Evolutionary conservation across 768 basidiomycete genomes (phyloP), one percentile per base, ranked within the genome.

Genomic region (Mycena rosella): DNA sequence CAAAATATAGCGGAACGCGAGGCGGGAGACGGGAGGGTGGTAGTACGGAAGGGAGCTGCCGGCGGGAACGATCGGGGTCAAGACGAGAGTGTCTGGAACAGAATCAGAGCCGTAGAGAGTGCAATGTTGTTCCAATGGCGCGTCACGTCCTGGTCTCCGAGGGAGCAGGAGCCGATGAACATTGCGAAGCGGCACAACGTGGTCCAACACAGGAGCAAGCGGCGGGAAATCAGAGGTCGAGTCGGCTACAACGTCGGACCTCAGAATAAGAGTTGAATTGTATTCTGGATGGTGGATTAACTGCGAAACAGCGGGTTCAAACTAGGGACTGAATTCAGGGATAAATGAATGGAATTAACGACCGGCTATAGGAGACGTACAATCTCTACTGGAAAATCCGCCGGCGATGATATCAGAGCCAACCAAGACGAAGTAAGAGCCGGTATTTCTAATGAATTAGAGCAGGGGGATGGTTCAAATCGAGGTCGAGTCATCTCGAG

Each of bases 221-320:
- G 63, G 17, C 0, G 84, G 82, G 47, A 84, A 77, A 10, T 80
- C 73, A 7, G 72, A 71, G 9, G 71, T 76, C 26, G 76, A 70
- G 49, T 89, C 85, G 8, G 76, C 75, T 22, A 93, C 54, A 4
- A 86, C 86, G 42, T 97, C 94, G 0, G 96, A 93, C 2, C 96
- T 88, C 20, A 98, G 81, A 63, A 98, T 97, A 29, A 97, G 86
- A 0, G 94, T 92, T 0, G 95, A 95, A 75, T 96, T 97, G 76
- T 95, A 94, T 74, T 98, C 96, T 8, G 96, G 96, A 74, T 97
- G 95, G 40, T 92, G 86, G 9, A 96, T 83, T 20, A 97, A 82
- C 68, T 94, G 91, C 27, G 85, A 86, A 34, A 92, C 77, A 0
- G 92, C 93, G 1, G 77, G 74, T 70, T 92, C 87, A 74, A 98